These are phyloP conservation scores for Chamaenerion angustifolium DNA, from an alignment of 345 rosid species.

Conservation along the genomic window DNA sequence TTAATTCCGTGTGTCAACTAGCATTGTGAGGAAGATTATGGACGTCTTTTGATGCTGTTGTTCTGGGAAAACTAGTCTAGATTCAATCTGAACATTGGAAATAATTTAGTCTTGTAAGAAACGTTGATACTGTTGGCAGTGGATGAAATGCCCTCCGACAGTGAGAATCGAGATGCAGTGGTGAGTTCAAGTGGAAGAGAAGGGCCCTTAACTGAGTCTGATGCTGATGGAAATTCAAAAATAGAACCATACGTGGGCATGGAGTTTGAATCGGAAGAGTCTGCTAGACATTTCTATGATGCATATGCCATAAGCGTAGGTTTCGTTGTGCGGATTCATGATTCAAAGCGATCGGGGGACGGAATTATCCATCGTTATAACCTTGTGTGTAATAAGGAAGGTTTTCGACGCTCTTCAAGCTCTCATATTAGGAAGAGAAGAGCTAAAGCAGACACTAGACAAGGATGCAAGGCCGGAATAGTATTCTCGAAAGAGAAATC, in stretches of 20 bases:
- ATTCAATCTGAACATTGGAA: no score
- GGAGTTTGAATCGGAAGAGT: slow-evolving; percentile 37
- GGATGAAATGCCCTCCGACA: background rate
- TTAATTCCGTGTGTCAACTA: no score
- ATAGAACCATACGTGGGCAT: slow-evolving; percentile 31
- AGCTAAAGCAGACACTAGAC: slow-evolving; percentile 33
- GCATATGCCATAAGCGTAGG: slow-evolving; percentile 29
- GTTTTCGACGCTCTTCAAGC: slow-evolving; percentile 26
- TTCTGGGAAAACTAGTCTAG: no score
- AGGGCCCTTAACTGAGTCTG: background rate
- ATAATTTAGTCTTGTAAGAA: no score
- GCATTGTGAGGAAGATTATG: no score
- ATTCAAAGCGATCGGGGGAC: slow-evolving; percentile 32
- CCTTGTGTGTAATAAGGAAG: slow-evolving; percentile 42
- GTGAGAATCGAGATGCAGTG: background rate
- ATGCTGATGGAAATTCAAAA: slow-evolving; percentile 11
- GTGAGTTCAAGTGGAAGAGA: background rate
- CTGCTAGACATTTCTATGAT: slow-evolving; percentile 34
- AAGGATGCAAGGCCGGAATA: slow-evolving; percentile 42
- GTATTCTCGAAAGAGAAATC: slow-evolving; percentile 27
- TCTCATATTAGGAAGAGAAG: slow-evolving; percentile 22
- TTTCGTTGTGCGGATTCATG: slow-evolving; percentile 29
- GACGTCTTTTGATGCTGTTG: no score
- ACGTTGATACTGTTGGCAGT: no score
- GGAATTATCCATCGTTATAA: slow-evolving; percentile 30